Base-by-base conservation (phyloP, 2,329 filamentous ascomycete species). In the Penicillium italicum region DNA sequence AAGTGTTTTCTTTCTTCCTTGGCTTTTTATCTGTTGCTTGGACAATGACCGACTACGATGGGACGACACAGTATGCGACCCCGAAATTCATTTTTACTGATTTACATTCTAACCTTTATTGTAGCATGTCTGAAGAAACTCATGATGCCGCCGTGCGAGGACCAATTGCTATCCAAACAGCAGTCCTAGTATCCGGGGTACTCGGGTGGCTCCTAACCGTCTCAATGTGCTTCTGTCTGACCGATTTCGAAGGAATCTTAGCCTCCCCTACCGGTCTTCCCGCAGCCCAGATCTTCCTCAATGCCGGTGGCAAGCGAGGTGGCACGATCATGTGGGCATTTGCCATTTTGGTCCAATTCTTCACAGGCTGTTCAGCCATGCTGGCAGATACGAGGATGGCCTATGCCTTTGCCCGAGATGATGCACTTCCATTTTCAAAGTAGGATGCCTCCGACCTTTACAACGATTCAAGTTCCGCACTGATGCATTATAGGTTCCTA, bases 11-110 rank as follows among this genome's bases (percentile, higher is more conserved):
- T 0, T 87, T 86, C 62, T 74, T 87, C 10, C 74, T 87, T 7
- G 82, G 82, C 54, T 82, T 74, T 47, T 73, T 76, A 41, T 68
- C 66, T 11, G 71, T 76, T 9, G 71, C 72, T 40, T 76, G 72
- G 71, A 85, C 83, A n/a, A 86, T 87, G 84, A 87, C 84, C 6
- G 84, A 86, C 66, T 87, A 86, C 66, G 84, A 87, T 62, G 84
- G 81, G 43, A 87, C 85, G 11, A 86, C 84, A 6, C 85, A 87
- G 79, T 82, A 72, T 68, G 77, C 71, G 46, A 18, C 24, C 24
- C 16, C 5, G 14, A 28, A 10, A 12, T 28, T 9, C 2, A 16
- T 30, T 14, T 18, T 1, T n/a, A 9, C 4, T 5, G 10, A n/a
- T 4, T 26, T 31, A 16, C 9, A 41, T 14, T n/a, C 33, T 22